phyloP scores from a whole-genome alignment of 2,329 filamentous ascomycete genomes.

The Aspergillus aculeatus region DNA sequence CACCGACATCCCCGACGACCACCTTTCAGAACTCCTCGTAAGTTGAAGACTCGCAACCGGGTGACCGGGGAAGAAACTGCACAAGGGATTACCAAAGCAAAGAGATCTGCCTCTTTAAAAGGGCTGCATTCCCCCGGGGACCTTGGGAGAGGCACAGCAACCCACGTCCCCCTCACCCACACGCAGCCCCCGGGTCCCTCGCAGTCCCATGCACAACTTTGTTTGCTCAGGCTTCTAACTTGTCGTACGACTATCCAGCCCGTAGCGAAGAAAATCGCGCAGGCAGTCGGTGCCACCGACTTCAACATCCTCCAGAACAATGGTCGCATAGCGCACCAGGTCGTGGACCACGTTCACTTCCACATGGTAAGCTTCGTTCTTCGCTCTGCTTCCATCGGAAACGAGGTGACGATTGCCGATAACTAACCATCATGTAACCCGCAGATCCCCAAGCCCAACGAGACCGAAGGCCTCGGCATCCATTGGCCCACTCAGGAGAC shows the following conservation, averaged over 20 bases:
- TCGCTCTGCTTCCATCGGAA: constrained; percentile 5
- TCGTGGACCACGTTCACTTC: constrained; percentile 92
- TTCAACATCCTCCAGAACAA: constrained; percentile 99
- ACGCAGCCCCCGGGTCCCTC: not conserved
- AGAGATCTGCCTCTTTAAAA: constrained; percentile 1
- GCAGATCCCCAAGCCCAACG: constrained; percentile 90
- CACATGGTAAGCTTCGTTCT: constrained; percentile 67
- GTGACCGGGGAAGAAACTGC: too few species aligned
- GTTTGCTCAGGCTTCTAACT: constrained; percentile 5
- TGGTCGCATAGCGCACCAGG: constrained; percentile 83
- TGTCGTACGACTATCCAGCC: constrained; percentile 48
- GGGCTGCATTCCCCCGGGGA: constrained; percentile 21
- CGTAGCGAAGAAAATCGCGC: constrained; percentile 81
- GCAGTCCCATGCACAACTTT: not conserved
- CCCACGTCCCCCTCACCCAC: not conserved
- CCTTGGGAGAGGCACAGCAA: constrained; percentile 20
- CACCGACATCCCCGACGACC: constrained; percentile 86
- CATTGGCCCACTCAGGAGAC: constrained; percentile 72
- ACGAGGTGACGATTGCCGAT: not conserved
- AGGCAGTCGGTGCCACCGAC: constrained; percentile 71
- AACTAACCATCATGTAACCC: constrained; percentile 8
- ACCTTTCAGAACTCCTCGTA: constrained; percentile 78
- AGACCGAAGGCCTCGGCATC: constrained; percentile 74
- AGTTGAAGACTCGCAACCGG: constrained; percentile 20
- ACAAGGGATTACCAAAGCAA: too few species aligned